phyloP scores from a whole-genome alignment of 805 yeast species.

The Lipomyces sp. region DNA sequence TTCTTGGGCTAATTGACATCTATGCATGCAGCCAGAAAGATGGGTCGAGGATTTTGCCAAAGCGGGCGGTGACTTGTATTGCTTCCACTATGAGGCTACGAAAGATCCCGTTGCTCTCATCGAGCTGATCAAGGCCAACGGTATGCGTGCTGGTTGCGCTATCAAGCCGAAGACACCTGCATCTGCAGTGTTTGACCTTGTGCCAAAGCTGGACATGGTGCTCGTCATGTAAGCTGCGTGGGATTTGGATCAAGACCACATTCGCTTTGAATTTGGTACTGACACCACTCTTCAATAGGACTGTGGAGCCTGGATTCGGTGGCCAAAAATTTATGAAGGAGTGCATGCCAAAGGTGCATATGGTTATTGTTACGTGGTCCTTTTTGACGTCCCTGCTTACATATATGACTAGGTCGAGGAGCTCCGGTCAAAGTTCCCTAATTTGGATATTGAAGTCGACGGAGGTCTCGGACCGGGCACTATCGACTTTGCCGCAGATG shows the following conservation, averaged over 20 bases:
- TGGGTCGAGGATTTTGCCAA: slow-evolving; percentile 92
- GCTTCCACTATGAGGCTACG: slow-evolving; percentile 90
- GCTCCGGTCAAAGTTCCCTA: slow-evolving; percentile 69
- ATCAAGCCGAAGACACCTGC: slow-evolving; percentile 90
- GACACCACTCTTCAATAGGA: slow-evolving; percentile 35
- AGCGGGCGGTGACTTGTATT: slow-evolving; percentile 93
- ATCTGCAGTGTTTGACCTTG: slow-evolving; percentile 72
- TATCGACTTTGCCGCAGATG: slow-evolving; percentile 82
- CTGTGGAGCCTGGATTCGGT: slow-evolving; percentile 98
- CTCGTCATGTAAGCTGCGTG: slow-evolving; percentile 60
- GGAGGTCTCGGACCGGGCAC: slow-evolving; percentile 92
- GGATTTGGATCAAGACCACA: not conserved
- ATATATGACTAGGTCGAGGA: slow-evolving; percentile 44
- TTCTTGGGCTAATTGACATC: not conserved
- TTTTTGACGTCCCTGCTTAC: not conserved
- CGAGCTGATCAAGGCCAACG: slow-evolving; percentile 67
- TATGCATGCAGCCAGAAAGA: slow-evolving; percentile 59
- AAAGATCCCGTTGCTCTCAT: slow-evolving; percentile 70
- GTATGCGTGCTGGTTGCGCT: slow-evolving; percentile 94
- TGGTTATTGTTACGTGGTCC: not conserved
- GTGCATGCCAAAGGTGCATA: slow-evolving; percentile 84
- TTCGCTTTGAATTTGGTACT: not conserved
- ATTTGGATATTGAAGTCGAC: slow-evolving; percentile 88
- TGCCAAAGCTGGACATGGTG: slow-evolving; percentile 84
- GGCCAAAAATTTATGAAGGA: slow-evolving; percentile 94